A percentile compares a stretch with the other conserved stretches of the same genome.
Conservation (phyloP, 805 yeast genomes). For the Yamadazyma ubonensis region DNA sequence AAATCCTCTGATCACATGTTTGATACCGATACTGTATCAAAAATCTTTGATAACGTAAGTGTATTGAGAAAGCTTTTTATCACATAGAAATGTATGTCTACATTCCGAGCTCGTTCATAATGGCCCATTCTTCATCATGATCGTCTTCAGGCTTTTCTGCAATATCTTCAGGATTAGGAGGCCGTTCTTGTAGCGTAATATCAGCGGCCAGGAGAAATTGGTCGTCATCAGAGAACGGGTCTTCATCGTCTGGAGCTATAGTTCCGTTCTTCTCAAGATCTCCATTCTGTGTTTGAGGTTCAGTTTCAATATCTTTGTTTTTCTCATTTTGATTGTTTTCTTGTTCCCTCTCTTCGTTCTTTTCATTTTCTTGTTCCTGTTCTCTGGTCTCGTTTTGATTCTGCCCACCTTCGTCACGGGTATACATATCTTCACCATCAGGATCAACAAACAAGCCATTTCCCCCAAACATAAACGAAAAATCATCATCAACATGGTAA, state of each 20-base stretch:
- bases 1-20: conserved; percentile 22
- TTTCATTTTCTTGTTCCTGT: conserved; percentile 1
- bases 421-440: conserved; percentile 23
- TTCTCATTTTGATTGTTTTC: background rate
- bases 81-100: conserved; percentile 12
- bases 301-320: no score
- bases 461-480: conserved; percentile 28
- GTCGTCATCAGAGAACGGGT: conserved; percentile 9
- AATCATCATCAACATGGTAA: conserved; percentile 28
- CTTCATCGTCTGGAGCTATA: background rate
- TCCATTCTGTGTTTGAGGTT: no score
- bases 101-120: conserved; percentile 40
- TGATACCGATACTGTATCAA: conserved; percentile 40
- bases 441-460: conserved; percentile 29
- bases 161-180: no score
- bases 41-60: conserved; percentile 46
- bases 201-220: conserved; percentile 12
- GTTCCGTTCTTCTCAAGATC: background rate
- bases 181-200: background rate
- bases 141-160: no score
- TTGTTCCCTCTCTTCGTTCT: background rate
- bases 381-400: conserved; percentile 1
- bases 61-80: conserved; percentile 49
- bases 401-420: no score
- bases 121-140: conserved; percentile 31